Conservation (phyloP, 2,329 filamentous ascomycete genomes). For the Geosmithia morbida region DNA sequence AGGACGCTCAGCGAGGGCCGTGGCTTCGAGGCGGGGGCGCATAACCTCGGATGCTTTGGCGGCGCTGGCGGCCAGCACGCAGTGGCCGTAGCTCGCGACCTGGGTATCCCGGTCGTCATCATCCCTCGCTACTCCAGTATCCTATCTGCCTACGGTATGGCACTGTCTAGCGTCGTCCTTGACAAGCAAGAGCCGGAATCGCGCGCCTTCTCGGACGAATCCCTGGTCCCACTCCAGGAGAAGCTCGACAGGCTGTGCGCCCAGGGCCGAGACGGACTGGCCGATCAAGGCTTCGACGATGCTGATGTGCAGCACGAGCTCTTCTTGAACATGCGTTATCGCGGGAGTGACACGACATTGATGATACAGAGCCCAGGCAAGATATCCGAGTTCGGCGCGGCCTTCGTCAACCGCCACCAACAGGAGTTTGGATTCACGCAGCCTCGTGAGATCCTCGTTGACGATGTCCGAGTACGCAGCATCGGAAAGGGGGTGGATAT, state of each 20-base stretch:
- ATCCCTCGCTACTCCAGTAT: constrained; percentile 81
- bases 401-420: constrained; percentile 19
- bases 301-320: constrained; percentile 23
- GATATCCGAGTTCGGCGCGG: constrained; percentile 12
- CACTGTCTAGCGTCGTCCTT: constrained; percentile 80
- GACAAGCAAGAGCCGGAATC: constrained; percentile 70
- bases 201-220: constrained; percentile 36
- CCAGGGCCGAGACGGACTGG: background rate
- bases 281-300: background rate
- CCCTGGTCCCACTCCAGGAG: constrained; percentile 9
- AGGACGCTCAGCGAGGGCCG: constrained; percentile 82
- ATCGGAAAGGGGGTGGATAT: constrained; percentile 33
- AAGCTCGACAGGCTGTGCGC: background rate
- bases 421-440: constrained; percentile 25
- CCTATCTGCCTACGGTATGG: constrained; percentile 84
- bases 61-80: constrained; percentile 87
- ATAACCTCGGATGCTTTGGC: constrained; percentile 80
- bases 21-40: constrained; percentile 78
- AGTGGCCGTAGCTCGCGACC: constrained; percentile 56
- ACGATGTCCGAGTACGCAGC: constrained; percentile 25
- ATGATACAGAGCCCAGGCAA: constrained; percentile 14
- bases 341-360: constrained; percentile 24
- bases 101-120: constrained; percentile 74
- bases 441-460: constrained; percentile 27
- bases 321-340: constrained; percentile 27